Base-by-base conservation (phyloP, 345 rosid species). In the Citrus sp. region DNA sequence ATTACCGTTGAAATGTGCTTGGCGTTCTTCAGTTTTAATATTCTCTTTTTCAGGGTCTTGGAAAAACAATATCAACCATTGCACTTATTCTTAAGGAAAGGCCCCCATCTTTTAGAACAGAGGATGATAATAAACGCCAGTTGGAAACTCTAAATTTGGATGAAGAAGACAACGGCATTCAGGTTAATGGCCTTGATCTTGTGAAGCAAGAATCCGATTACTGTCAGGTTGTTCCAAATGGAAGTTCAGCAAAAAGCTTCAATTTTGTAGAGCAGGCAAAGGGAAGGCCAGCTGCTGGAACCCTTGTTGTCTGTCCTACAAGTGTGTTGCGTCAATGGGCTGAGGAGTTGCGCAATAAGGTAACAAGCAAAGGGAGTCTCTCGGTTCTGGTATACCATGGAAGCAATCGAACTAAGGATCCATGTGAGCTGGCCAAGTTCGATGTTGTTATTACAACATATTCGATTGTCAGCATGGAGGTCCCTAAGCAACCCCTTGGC, bases 321-420 rank as follows among this genome's bases (percentile, higher is more conserved):
- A 96, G 99, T 85, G 98, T 96, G 37, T 82, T 96, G 85, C 90
- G 99, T 21, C 99, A 96, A 77, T 96, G 99, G 99, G 89, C 85
- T 9, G 97, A 93, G 32, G 99, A 96, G 82, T 77, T 96, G 82
- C 88, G 80, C 25, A 91, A 80, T 83, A 96, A 96, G 87, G 99
- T 96, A 69, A 81, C 92, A 2, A 80, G 79, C 51, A 79, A 89
- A 86, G 97, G 92, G 28, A 87, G 84, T 72, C 90, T 96, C 66
- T 80, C 94, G 49, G 92, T 96, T 82, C 88, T 96, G 46, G 92
- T 96, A 63, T 96, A 96, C 84, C 97, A 96, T 79, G 99, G 99
- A 73, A 80, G 92, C 84, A 88, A 84, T 85, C 90, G 99, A 80
- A 93, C 99, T 35, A 96, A 87, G 82, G 97, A 96, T 88, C 97